These are phyloP conservation scores for Persicaria tinctoria DNA, from an alignment of 148 eudicot genomes.

Conservation along the genomic window DNA sequence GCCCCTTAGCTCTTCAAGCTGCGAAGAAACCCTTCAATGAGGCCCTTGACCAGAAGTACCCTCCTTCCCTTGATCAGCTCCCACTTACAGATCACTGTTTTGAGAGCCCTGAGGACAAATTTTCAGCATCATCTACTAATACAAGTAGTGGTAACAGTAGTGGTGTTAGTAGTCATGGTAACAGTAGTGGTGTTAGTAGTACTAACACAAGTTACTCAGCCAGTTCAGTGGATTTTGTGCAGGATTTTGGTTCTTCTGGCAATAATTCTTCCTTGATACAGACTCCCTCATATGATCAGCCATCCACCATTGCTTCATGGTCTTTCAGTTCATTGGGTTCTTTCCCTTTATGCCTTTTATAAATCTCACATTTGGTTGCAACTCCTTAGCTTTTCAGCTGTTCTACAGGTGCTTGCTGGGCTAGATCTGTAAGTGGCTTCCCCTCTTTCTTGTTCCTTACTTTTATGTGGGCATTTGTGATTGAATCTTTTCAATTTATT, in stretches of 20 bases:
- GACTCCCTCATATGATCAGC: slow-evolving; percentile 20
- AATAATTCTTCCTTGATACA: slow-evolving; percentile 23
- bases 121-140: slow-evolving; percentile 22
- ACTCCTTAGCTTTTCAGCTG: neutral
- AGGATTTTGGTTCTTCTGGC: slow-evolving; percentile 13
- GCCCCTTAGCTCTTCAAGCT: slow-evolving; percentile 39
- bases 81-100: slow-evolving; percentile 23
- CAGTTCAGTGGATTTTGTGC: too few species aligned
- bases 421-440: neutral
- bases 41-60: slow-evolving; percentile 30
- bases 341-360: neutral
- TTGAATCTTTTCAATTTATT: neutral
- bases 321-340: slow-evolving; percentile 19
- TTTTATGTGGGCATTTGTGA: neutral
- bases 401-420: neutral
- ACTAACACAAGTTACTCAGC: neutral
- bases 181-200: slow-evolving; percentile 29
- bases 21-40: slow-evolving; percentile 47
- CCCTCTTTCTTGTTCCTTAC: neutral
- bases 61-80: slow-evolving; percentile 25
- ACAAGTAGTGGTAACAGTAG: too few species aligned
- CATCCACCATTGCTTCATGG: slow-evolving; percentile 19
- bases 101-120: slow-evolving; percentile 37
- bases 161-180: too few species aligned
- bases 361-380: neutral